phyloP scores from a whole-genome alignment of 2,329 filamentous ascomycete species.

The Fusarium sp. region DNA sequence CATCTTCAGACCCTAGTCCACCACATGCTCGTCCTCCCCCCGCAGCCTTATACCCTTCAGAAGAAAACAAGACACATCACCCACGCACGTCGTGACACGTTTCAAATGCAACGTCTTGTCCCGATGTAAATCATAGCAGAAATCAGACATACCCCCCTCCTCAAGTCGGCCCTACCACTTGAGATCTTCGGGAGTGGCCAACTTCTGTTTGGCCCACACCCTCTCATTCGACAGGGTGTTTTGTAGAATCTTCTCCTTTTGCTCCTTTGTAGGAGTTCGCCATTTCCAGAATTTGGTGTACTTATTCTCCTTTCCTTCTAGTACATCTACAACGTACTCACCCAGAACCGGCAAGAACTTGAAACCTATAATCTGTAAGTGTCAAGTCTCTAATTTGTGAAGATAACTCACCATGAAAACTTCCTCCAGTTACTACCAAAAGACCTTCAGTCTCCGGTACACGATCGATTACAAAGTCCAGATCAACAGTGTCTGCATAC shows the following conservation, averaged over 20 bases:
- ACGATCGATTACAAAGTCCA: not conserved
- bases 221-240: not conserved
- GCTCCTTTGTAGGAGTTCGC: not conserved
- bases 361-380: not conserved
- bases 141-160: not conserved
- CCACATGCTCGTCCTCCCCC: not conserved
- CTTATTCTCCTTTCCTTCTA: constrained; percentile 9
- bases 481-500: constrained; percentile 12
- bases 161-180: not conserved
- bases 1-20: not conserved
- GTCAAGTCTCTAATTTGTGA: not conserved
- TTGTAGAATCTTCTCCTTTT: not conserved
- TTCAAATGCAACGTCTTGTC: constrained; percentile 18
- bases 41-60: not conserved
- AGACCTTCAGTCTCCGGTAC: not conserved
- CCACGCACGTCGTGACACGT: constrained; percentile 19
- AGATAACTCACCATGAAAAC: constrained; percentile 10
- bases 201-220: not conserved
- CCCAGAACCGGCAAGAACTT: constrained; percentile 1
- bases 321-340: constrained; percentile 2
- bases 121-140: not conserved
- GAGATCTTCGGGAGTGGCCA: not conserved
- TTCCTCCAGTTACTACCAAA: constrained; percentile 4
- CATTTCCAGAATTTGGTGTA: not conserved
- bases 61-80: not conserved